Evolutionary conservation across 345 rosid genomes (phyloP).

Genomic region (Pugionium dolabratum): DNA sequence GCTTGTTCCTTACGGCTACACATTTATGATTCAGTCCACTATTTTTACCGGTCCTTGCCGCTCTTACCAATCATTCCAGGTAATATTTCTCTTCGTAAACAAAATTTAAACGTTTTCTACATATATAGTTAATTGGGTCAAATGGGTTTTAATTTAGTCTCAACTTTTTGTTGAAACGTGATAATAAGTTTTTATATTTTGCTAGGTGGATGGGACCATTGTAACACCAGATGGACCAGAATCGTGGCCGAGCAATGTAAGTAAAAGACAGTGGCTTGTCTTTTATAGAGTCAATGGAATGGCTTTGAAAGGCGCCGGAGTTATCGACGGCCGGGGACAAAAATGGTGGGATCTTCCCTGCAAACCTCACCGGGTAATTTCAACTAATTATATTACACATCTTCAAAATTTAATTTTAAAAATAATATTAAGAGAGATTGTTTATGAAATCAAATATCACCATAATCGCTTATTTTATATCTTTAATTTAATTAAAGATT

Average conservation of each 20-base stretch:
- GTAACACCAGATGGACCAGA: conserved; percentile 77
- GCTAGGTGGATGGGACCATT: conserved; percentile 61
- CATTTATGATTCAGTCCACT: conserved; percentile 82
- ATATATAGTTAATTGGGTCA: background rate
- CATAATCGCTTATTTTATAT: no score
- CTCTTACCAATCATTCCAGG: conserved; percentile 64
- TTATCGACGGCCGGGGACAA: conserved; percentile 81
- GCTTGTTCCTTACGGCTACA: conserved; percentile 61
- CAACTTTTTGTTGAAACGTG: background rate
- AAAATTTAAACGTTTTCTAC: background rate
- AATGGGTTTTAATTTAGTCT: background rate
- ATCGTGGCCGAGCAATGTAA: conserved; percentile 65
- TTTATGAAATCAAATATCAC: no score
- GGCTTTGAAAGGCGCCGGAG: conserved; percentile 83
- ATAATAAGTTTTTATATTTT: background rate
- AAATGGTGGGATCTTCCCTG: conserved; percentile 99
- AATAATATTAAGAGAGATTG: no score
- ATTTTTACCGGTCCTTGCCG: conserved; percentile 96
- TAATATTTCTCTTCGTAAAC: conserved; percentile 35
- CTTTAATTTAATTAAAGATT: no score
- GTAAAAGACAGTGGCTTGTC: conserved; percentile 91
- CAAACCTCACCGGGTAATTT: conserved; percentile 86
- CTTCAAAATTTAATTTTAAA: no score
- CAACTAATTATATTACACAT: background rate
- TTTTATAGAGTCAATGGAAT: conserved; percentile 73